A percentile compares a stretch with the other conserved stretches of the same genome.
Evolutionary conservation across 2,329 filamentous ascomycete genomes (phyloP).

Genomic region (Calonectria pteridis): DNA sequence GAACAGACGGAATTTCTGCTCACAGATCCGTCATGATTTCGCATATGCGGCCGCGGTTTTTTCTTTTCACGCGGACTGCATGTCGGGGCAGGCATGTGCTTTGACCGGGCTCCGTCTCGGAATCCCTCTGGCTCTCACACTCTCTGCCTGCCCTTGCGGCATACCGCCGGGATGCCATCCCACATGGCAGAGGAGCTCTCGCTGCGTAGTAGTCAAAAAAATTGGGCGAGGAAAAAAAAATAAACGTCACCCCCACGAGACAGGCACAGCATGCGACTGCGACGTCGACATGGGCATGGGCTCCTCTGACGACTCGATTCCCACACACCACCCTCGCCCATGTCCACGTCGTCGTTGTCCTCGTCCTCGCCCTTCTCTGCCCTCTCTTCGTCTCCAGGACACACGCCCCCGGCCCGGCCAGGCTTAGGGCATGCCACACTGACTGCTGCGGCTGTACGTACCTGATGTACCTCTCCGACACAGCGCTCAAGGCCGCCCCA

Average conservation of each 20-base stretch:
- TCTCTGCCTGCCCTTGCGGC: conserved; percentile 5
- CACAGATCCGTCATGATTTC: not conserved
- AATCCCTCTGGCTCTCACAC: not conserved
- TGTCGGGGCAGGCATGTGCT: conserved; percentile 13
- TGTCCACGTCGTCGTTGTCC: not conserved
- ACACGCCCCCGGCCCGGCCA: conserved; percentile 29
- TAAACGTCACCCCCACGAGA: conserved; percentile 8
- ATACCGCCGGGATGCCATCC: conserved; percentile 5
- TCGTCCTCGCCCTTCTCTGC: not conserved
- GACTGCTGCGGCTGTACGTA: conserved; percentile 45
- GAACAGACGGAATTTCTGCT: not conserved
- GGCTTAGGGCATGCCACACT: conserved; percentile 29
- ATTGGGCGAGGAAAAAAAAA: not conserved
- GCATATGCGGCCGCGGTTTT: conserved; percentile 7
- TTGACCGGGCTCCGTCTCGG: not conserved
- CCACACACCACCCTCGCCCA: not conserved
- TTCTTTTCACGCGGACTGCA: not conserved
- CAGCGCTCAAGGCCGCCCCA: conserved; percentile 23
- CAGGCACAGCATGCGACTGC: conserved; percentile 5
- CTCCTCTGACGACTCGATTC: not conserved
- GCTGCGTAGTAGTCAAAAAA: not conserved
- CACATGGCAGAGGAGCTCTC: conserved; percentile 1
- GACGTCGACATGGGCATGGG: conserved; percentile 12
- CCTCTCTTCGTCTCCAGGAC: not conserved
- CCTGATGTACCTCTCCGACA: conserved; percentile 39